Evolutionary conservation across 2,329 filamentous ascomycete genomes (phyloP), one percentile per base, ranked within the genome.

Genomic region (Colletotrichum paranaense): DNA sequence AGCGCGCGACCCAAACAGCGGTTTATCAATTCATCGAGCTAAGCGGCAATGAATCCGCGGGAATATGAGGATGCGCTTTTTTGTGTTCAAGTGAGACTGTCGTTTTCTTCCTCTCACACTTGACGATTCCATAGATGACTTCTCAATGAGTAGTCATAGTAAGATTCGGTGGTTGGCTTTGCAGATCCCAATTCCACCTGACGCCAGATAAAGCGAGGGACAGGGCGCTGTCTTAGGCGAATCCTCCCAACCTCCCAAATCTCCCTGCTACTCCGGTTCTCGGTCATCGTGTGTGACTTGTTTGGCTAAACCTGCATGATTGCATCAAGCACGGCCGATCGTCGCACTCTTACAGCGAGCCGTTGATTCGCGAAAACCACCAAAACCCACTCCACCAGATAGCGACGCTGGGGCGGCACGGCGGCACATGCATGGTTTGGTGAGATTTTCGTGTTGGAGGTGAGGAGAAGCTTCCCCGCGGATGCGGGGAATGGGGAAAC

Each of bases 391-490:
- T 59, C 65, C 66, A 69, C 65, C 58, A 32, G 14, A 35, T 58
- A 35, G 65, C 30, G 32, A 72, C 57, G 49, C 49, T 38, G 42
- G 30, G 14, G 30, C 65, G 16, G 52, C 19, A 26, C n/a, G 30
- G 14, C 62, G 30, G 55, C 68, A 59, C 62, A n/a, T n/a, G 19
- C 22, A 8, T 32, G 30, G 19, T 65, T 19, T 22, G 24, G 6
- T 28, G 16, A 57, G 57, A 28, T 49, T 49, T n/a, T 49, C 42
- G 42, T 9, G 63, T 62, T 67, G n/a, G 35, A 65, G 42, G 32
- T 52, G 63, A 67, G 64, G 49, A 57, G 57, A 42, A 52, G 57
- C 52, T 53, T 30, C 57, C 32, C 68, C 63, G 56, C 64, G 35
- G 46, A n/a, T 60, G 68, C 68, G 63, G 68, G 64, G 64, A 16